These are phyloP conservation scores for Euphorbia corollata DNA, from an alignment of 441 rosid species.

Conservation along the genomic window DNA sequence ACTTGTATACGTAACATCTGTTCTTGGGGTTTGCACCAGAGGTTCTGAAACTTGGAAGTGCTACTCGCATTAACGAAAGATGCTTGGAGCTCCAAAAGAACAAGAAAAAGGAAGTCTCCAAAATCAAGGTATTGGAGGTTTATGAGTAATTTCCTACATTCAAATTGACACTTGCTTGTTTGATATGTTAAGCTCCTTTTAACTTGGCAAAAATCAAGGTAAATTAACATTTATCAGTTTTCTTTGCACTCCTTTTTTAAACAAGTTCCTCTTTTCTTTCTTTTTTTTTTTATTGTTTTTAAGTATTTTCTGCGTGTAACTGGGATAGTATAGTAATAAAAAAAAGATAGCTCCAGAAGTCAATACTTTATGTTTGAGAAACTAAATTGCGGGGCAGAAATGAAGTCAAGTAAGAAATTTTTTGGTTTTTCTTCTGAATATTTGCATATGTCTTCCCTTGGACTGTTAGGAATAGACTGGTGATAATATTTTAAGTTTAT, in stretches of 20 bases:
- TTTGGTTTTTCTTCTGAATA: neutral
- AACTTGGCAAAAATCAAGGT: neutral
- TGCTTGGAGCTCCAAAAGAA: constrained; percentile 83
- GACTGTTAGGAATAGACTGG: neutral
- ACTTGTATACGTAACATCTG: constrained; percentile 16
- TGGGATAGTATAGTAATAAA: neutral
- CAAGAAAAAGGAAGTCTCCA: constrained; percentile 49
- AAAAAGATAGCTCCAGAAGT: neutral
- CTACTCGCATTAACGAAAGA: constrained; percentile 58
- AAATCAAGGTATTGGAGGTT: constrained; percentile 49
- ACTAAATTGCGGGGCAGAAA: neutral
- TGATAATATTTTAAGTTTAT: neutral
- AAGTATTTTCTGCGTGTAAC: neutral
- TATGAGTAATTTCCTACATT: constrained; percentile 1
- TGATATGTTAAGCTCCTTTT: constrained; percentile 4
- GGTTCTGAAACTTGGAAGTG: constrained; percentile 62
- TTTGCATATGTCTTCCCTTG: neutral
- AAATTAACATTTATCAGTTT: neutral
- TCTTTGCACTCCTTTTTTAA: neutral
- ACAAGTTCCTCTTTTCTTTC: neutral
- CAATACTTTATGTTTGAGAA: neutral
- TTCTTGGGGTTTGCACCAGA: constrained; percentile 34
- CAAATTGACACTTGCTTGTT: constrained; percentile 7
- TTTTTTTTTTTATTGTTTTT: neutral
- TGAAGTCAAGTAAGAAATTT: neutral